Evolutionary conservation across 768 basidiomycete genomes (phyloP), one percentile per base, ranked within the genome.

Genomic region (Amanita brunnescens): DNA sequence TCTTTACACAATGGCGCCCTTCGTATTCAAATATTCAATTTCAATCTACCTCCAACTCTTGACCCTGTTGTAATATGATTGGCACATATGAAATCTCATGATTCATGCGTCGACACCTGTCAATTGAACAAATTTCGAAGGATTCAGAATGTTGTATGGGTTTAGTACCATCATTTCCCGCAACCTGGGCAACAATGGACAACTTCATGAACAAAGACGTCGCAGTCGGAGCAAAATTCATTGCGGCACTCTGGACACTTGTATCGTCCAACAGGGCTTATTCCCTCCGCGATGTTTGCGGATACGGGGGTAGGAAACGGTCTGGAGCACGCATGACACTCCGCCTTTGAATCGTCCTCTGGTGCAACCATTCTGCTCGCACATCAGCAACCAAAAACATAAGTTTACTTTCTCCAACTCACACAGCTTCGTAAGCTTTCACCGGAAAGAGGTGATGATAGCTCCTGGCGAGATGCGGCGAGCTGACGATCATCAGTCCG

Each of bases 401-500:
- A 1, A 5, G 32, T 49, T 20, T 51, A 52, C 21, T 4, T 23
- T 43, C 37, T 53, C 21, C 46, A 46, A 54, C 91, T 67, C 67
- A 94, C 92, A 92, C 80, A 14, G 87, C 75, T 49, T 77, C 70
- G 64, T 88, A 98, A 2, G 82, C 74, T 59, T 87, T 90, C 35
- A 97, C 96, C 0, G 96, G 96, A 66, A 99, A 98, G 38, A 99
- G 65, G 63, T 94, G 93, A 57, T 93, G 87, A 63, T 94, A 95
- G 61, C 94, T 97, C 59, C 96, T 74, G 32, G 96, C 96, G 50
- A 99, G 75, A 72, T 98, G 96, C 12, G 96, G 95, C 45, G 92
- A 92, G 66, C 89, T 93, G 55, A 99, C 96, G 57, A 99, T 91
- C 88, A 97, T 96, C 58, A 99, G 71, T 6, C 91, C 91, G 59